Conservation (phyloP, 768 basidiomycete species). For the Pleurotus sapidus region DNA sequence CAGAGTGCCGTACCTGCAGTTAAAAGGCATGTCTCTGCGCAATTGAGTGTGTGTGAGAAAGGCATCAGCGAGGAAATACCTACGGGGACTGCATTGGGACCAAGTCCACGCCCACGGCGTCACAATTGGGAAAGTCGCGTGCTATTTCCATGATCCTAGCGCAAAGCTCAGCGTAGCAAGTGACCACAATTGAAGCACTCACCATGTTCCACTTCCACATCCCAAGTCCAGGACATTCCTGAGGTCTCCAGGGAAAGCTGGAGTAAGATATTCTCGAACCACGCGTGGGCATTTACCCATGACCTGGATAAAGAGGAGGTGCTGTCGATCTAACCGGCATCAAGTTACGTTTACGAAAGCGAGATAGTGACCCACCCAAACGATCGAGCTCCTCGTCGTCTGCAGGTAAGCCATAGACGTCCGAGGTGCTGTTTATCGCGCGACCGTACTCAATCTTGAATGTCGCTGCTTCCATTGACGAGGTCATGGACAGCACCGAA, state of each 20-base stretch:
- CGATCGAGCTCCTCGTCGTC: slow-evolving; percentile 75
- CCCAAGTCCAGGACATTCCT: slow-evolving; percentile 75
- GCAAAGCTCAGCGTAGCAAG: not conserved
- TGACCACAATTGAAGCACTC: slow-evolving; percentile 17
- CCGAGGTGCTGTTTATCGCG: slow-evolving; percentile 73
- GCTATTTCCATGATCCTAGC: slow-evolving; percentile 75
- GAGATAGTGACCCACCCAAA: slow-evolving; percentile 42
- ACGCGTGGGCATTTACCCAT: slow-evolving; percentile 68
- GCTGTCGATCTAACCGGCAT: slow-evolving; percentile 55
- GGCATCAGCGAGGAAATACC: slow-evolving; percentile 23
- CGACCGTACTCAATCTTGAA: slow-evolving; percentile 69
- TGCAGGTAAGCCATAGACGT: slow-evolving; percentile 75
- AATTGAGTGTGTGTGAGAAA: not conserved
- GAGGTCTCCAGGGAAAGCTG: slow-evolving; percentile 53
- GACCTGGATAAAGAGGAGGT: slow-evolving; percentile 57
- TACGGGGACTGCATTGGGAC: slow-evolving; percentile 76
- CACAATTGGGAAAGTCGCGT: slow-evolving; percentile 66
- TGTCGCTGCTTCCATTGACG: slow-evolving; percentile 54
- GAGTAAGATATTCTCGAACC: slow-evolving; percentile 55
- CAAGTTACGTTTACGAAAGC: not conserved
- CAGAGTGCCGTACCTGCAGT: slow-evolving; percentile 50
- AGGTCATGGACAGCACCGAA: slow-evolving; percentile 68
- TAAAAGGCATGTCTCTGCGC: slow-evolving; percentile 60
- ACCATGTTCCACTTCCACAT: slow-evolving; percentile 81
- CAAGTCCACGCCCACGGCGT: slow-evolving; percentile 72